Conservation (phyloP, 176 grass and related monocot genomes). For the Oryza rufipogon region DNA sequence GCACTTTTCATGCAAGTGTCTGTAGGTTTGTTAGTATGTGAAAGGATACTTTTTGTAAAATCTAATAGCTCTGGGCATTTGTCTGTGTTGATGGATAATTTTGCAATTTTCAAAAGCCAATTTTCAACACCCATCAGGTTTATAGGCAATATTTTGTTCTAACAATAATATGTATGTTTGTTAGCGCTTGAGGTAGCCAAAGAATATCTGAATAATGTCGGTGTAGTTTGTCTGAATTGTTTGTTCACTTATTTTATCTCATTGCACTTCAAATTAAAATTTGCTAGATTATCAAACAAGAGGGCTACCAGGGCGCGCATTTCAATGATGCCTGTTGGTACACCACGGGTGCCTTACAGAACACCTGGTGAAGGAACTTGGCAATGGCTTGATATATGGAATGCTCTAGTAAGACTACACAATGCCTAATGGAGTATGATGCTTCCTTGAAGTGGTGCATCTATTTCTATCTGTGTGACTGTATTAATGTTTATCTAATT, state of each 20-base stretch:
- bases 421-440: constrained; percentile 6
- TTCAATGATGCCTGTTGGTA: constrained; percentile 83
- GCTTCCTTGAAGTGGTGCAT: constrained; percentile 4
- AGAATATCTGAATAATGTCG: neutral
- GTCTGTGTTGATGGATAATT: neutral
- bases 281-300: constrained; percentile 61
- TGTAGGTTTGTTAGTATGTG: neutral
- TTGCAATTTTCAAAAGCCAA: neutral
- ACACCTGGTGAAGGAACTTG: constrained; percentile 75
- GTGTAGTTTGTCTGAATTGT: neutral
- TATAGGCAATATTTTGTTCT: neutral
- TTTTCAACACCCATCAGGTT: neutral
- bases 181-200: neutral
- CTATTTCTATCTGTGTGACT: constrained; percentile 12
- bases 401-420: constrained; percentile 76
- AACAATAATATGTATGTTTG: neutral
- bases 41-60: neutral
- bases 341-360: constrained; percentile 77
- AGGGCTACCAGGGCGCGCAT: constrained; percentile 50
- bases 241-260: neutral
- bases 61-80: neutral
- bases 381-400: constrained; percentile 85
- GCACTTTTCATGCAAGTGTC: neutral
- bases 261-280: neutral
- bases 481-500: constrained; percentile 2